Percentiles rank a stretch among this genome's conserved stretches.
These are phyloP conservation scores for Blastobotrys capitulatus DNA, from an alignment of 1,139 yeast species.

Conservation along the genomic window DNA sequence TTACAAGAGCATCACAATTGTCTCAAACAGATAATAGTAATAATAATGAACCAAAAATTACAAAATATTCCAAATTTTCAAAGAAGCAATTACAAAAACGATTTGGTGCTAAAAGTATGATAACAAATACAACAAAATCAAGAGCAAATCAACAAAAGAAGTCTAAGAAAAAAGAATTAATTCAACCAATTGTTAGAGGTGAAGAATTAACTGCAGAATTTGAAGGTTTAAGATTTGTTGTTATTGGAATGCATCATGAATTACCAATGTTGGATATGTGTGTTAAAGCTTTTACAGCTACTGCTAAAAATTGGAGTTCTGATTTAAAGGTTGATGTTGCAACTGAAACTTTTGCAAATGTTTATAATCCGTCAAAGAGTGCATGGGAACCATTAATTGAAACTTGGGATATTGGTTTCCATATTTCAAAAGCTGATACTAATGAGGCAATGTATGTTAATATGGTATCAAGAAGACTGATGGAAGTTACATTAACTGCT, in stretches of 20 bases:
- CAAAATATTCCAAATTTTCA: slow-evolving; percentile 24
- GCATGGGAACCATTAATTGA: slow-evolving; percentile 96
- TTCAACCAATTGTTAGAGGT: slow-evolving; percentile 41
- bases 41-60: slow-evolving; percentile 1
- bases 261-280: slow-evolving; percentile 83
- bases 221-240: slow-evolving; percentile 79
- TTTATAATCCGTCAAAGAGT: slow-evolving; percentile 85
- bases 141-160: slow-evolving; percentile 4
- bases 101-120: slow-evolving; percentile 9
- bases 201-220: slow-evolving; percentile 67
- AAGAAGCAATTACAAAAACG: slow-evolving; percentile 12
- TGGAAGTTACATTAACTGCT: slow-evolving; percentile 78
- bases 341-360: slow-evolving; percentile 65
- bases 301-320: slow-evolving; percentile 85
- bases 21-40: slow-evolving; percentile 16
- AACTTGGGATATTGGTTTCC: slow-evolving; percentile 77
- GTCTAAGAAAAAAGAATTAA: not conserved
- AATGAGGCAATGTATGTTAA: slow-evolving; percentile 51
- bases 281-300: slow-evolving; percentile 64
- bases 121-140: not conserved
- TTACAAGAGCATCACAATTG: slow-evolving; percentile 64
- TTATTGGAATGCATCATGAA: slow-evolving; percentile 92
- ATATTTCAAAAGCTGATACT: slow-evolving; percentile 47
- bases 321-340: slow-evolving; percentile 60
- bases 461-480: slow-evolving; percentile 64